Base-by-base conservation (phyloP, 352 stramenopile species). In the Phytophthora lateralis region DNA sequence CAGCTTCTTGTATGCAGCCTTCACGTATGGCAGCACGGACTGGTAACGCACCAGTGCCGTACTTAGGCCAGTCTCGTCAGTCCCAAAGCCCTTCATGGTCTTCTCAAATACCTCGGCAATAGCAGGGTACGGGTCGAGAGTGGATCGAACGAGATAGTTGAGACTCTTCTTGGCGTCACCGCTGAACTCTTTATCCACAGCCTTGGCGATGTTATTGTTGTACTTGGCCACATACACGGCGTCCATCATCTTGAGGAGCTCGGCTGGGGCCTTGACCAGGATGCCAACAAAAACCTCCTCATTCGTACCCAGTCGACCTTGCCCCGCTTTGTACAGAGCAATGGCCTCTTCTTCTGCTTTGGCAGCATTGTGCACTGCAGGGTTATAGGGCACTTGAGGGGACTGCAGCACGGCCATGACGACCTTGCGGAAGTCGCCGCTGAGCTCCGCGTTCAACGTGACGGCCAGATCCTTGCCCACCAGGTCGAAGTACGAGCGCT, bases 141-240 rank as follows among this genome's bases (percentile, higher is more conserved):
- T 72, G 24, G 67, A 77, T 34, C 73, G 64, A 24, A 85, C 65
- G 6, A 90, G 58, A 46, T 87, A 89, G 45, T 78, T 78, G 29
- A 94, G 80, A 61, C 67, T 80, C 32, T 77, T 80, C 71, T 90
- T 89, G 34, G 85, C 85, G 47, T 91, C 78, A 5, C 85, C 85
- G 30, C 82, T 90, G 45, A 94, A 94, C 64, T 94, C 85, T 59
- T 88, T 92, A 32, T 94, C 78, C 7, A 94, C 68, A 3, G 85
- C 85, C 51, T 89, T 88, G 21, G 69, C 72, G 46, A 94, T 87
- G 53, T 87, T 87, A 65, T 92, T 88, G 64, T 77, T 87, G 71
- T 92, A 88, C 76, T 92, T 90, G 64, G 70, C 67, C 32, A 85
- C 70, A 56, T 94, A 94, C 38, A 82, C 85, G 0, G 72, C 67